Evolutionary conservation across 495 filamentous ascomycete species (phyloP).

Genomic region (Podospora appendiculata): DNA sequence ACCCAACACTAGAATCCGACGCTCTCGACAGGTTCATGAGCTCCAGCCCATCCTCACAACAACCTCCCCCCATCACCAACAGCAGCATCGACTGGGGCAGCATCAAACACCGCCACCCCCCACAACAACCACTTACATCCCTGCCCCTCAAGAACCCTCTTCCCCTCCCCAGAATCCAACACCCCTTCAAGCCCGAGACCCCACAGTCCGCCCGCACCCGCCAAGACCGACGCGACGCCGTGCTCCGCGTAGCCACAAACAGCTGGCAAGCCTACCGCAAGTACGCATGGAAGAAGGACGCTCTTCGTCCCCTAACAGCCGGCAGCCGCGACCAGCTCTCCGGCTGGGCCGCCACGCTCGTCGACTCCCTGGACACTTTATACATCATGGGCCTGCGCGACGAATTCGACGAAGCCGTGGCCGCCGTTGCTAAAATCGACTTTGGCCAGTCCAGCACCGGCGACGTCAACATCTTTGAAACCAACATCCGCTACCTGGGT

Average conservation of each 20-base stretch:
- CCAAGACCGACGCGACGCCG: slow-evolving; percentile 20
- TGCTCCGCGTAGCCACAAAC: slow-evolving; percentile 59
- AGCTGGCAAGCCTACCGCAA: slow-evolving; percentile 68
- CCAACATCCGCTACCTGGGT: slow-evolving; percentile 66
- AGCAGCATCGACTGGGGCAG: too few relatives aligned
- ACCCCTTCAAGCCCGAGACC: too few relatives aligned
- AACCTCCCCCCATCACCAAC: too few relatives aligned
- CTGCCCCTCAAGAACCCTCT: too few relatives aligned
- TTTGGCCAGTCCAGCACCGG: slow-evolving; percentile 48
- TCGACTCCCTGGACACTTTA: slow-evolving; percentile 78
- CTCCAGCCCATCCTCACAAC: too few relatives aligned
- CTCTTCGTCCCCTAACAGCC: slow-evolving; percentile 44
- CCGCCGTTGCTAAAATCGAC: slow-evolving; percentile 57
- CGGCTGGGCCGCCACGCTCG: slow-evolving; percentile 79
- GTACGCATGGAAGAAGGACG: slow-evolving; percentile 73
- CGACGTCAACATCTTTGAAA: slow-evolving; percentile 64
- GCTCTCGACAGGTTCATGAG: too few relatives aligned
- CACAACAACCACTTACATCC: too few relatives aligned
- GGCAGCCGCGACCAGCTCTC: slow-evolving; percentile 23
- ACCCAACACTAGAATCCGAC: too few relatives aligned
- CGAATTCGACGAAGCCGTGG: slow-evolving; percentile 72
- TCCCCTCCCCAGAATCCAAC: too few relatives aligned
- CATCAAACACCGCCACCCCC: too few relatives aligned
- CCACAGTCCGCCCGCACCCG: too few relatives aligned
- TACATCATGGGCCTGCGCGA: slow-evolving; percentile 82